A percentile compares a stretch with the other conserved stretches of the same genome.
Conservation (phyloP, 73 alveolate genomes). For the Breviolum minutum region DNA sequence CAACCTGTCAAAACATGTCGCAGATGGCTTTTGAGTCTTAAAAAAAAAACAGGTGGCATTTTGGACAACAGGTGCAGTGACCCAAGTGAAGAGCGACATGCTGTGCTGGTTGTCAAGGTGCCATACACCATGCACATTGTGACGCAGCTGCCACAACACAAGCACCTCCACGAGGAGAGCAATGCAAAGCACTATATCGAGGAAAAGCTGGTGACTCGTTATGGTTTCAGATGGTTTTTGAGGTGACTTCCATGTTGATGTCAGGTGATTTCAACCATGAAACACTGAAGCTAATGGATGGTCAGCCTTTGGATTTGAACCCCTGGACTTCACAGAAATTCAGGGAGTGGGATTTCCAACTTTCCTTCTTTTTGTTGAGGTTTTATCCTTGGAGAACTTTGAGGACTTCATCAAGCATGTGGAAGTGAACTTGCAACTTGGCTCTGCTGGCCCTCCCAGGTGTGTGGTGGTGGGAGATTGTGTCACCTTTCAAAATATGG, state of each 20-base stretch:
- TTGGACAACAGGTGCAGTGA: too few species aligned
- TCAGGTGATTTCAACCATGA: too few species aligned
- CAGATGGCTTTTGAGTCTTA: too few species aligned
- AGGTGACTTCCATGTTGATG: too few species aligned
- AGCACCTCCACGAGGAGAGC: slow-evolving; percentile 92
- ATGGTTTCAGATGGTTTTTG: too few species aligned
- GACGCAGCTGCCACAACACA: slow-evolving; percentile 89
- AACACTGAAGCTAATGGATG: too few species aligned
- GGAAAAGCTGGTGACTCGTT: not conserved
- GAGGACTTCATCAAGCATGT: slow-evolving; percentile 77
- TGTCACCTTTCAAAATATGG: too few species aligned
- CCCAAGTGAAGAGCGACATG: too few species aligned
- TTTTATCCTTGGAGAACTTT: slow-evolving; percentile 43
- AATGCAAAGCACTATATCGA: slow-evolving; percentile 79
- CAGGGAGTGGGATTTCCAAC: too few species aligned
- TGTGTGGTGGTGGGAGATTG: not conserved
- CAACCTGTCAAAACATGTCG: too few species aligned
- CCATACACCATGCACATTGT: slow-evolving; percentile 93
- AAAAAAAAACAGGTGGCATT: too few species aligned
- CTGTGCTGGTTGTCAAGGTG: not conserved
- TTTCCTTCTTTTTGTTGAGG: not conserved
- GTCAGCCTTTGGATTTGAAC: too few species aligned
- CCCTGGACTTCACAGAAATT: not conserved
- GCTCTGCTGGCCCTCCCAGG: not conserved
- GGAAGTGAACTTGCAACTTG: slow-evolving; percentile 28